Conservation (phyloP, 257 asterid genomes). For the Apocynum venetum region DNA sequence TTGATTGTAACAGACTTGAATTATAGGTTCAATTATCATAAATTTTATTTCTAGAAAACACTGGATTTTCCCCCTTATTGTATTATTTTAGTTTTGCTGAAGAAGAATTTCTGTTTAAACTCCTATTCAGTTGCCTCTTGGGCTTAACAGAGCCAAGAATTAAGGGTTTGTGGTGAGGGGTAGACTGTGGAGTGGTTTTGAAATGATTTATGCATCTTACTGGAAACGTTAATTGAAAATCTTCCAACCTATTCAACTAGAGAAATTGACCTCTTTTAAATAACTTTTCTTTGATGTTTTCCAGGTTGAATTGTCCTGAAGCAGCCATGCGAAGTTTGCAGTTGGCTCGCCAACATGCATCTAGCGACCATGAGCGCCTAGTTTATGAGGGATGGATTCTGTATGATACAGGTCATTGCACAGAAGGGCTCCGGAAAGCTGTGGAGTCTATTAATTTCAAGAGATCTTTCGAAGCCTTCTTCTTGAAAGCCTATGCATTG, state of each 20-base stretch:
- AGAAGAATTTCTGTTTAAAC: neutral
- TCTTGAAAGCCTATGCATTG: constrained; percentile 96
- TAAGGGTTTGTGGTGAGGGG: neutral
- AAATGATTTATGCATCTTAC: neutral
- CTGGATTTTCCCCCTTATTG: neutral
- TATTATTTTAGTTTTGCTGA: neutral
- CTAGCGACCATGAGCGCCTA: constrained; percentile 77
- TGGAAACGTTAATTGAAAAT: neutral
- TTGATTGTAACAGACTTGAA: constrained; percentile 1
- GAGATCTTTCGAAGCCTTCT: constrained; percentile 98
- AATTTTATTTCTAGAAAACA: neutral
- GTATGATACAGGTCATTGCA: constrained; percentile 94
- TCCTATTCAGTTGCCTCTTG: neutral
- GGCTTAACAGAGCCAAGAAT: neutral
- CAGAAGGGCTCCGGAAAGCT: constrained; percentile 88
- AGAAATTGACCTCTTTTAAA: constrained; percentile 7
- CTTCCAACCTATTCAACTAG: neutral
- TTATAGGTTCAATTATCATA: neutral
- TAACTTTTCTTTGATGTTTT: constrained; percentile 13
- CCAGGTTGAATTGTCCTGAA: constrained; percentile 92
- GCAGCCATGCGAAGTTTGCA: constrained; percentile 98
- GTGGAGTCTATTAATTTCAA: constrained; percentile 88
- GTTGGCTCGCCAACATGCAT: constrained; percentile 87
- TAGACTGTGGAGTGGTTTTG: neutral
- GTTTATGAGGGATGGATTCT: constrained; percentile 99